Evolutionary conservation across 108 stramenopile species (phyloP).

Genomic region (Asterionellopsis glacialis): DNA sequence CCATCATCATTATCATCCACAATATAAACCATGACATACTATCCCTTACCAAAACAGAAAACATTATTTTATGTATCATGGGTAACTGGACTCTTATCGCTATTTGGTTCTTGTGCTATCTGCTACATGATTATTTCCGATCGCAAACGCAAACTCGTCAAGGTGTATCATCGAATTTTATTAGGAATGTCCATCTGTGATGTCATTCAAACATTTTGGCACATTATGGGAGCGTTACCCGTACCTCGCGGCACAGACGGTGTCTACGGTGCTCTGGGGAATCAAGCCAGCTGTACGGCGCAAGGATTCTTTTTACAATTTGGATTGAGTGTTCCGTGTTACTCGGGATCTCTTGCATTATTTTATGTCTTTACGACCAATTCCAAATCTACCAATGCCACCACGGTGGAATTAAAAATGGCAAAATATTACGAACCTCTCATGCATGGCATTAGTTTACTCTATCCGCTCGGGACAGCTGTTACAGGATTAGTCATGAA

Average conservation of each 20-base stretch:
- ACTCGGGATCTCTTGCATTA: slow-evolving; percentile 35
- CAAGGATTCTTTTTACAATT: slow-evolving; percentile 59
- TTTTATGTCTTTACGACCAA: slow-evolving; percentile 51
- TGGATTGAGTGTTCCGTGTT: slow-evolving; percentile 29
- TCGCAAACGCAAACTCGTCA: slow-evolving; percentile 2
- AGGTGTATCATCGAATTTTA: slow-evolving; percentile 25
- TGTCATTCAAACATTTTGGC: slow-evolving; percentile 11
- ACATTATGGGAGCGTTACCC: slow-evolving; percentile 39
- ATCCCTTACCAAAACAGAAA: no score
- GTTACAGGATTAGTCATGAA: slow-evolving; percentile 24
- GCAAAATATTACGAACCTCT: slow-evolving; percentile 20
- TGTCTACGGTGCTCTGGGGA: slow-evolving; percentile 39
- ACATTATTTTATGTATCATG: not conserved
- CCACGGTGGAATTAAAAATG: slow-evolving; percentile 13
- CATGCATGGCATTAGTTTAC: slow-evolving; percentile 27
- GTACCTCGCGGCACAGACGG: slow-evolving; percentile 25
- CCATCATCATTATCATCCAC: no score
- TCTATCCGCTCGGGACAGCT: slow-evolving; percentile 18
- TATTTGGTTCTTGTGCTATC: slow-evolving; percentile 6
- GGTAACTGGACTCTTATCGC: not conserved
- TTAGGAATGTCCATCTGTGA: slow-evolving; percentile 20
- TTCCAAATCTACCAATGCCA: slow-evolving; percentile 7
- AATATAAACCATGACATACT: no score
- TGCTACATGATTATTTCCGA: slow-evolving; percentile 11
- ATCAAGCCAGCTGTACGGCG: slow-evolving; percentile 32